Evolutionary conservation across 2,329 filamentous ascomycete species (phyloP).

Genomic region (Pleurostoma richardsiae): DNA sequence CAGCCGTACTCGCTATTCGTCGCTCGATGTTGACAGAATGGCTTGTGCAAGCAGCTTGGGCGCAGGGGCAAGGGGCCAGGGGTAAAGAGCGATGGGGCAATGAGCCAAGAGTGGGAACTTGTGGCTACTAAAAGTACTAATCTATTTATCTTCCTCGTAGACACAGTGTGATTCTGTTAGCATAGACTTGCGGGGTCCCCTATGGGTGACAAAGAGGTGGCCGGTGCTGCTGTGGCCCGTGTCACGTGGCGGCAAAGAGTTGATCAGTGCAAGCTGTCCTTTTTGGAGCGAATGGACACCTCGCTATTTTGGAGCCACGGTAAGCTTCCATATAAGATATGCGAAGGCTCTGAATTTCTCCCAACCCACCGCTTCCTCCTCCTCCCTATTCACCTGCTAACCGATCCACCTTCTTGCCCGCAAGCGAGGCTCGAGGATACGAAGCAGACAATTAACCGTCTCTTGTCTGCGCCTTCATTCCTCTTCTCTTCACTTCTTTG

Average conservation of each 20-base stretch:
- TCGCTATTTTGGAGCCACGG: conserved; percentile 26
- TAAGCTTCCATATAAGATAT: not conserved
- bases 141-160: no score
- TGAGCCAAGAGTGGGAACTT: no score
- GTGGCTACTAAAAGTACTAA: no score
- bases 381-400: not conserved
- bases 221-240: no score
- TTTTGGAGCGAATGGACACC: conserved; percentile 40
- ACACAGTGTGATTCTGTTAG: no score
- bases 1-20: no score
- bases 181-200: no score
- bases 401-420: conserved; percentile 1
- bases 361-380: conserved; percentile 1
- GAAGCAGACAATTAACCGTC: conserved; percentile 1
- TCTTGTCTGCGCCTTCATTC: conserved; percentile 3
- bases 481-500: conserved; percentile 18
- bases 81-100: no score
- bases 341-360: conserved; percentile 22
- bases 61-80: no score
- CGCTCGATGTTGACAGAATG: no score
- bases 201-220: no score
- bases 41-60: no score
- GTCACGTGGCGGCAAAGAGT: not conserved
- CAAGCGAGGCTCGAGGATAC: conserved; percentile 6
- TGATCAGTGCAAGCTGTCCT: conserved; percentile 42